Percentiles rank a stretch among this genome's conserved stretches.
phyloP scores from a whole-genome alignment of 805 yeast genomes.

The Candida saitoana region DNA sequence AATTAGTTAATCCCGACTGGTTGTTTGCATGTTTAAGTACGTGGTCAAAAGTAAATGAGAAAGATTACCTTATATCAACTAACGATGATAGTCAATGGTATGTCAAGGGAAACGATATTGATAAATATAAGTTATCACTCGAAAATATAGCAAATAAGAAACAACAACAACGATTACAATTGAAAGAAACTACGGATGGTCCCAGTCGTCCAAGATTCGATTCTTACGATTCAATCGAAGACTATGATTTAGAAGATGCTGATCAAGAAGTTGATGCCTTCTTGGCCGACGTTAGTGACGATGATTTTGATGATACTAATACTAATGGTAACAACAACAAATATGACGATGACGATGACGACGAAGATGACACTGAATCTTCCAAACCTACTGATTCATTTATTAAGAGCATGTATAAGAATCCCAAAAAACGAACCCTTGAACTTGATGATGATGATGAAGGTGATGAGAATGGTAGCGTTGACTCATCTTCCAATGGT shows the following conservation, averaged over 20 bases:
- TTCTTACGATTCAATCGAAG: conserved; percentile 28
- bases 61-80: conserved; percentile 51
- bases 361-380: conserved; percentile 15
- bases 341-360: conserved; percentile 24
- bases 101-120: conserved; percentile 42
- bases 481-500: conserved; percentile 4
- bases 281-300: conserved; percentile 41
- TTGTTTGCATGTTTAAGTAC: conserved; percentile 75
- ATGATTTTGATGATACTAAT: conserved; percentile 14
- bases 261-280: conserved; percentile 46
- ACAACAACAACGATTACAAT: conserved; percentile 7
- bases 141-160: conserved; percentile 17
- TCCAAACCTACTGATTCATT: conserved; percentile 19
- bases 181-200: conserved; percentile 6
- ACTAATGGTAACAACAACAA: conserved; percentile 18
- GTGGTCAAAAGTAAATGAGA: conserved; percentile 71
- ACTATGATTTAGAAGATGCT: conserved; percentile 38
- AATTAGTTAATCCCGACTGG: conserved; percentile 92
- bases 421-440: conserved; percentile 13
- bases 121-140: conserved; percentile 35
- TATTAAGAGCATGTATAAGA: conserved; percentile 21
- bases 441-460: conserved; percentile 15
- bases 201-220: conserved; percentile 28
- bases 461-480: conserved; percentile 17
- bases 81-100: conserved; percentile 43